Conservation (phyloP, 768 basidiomycete genomes). For the Infundibulicybe gibba region DNA sequence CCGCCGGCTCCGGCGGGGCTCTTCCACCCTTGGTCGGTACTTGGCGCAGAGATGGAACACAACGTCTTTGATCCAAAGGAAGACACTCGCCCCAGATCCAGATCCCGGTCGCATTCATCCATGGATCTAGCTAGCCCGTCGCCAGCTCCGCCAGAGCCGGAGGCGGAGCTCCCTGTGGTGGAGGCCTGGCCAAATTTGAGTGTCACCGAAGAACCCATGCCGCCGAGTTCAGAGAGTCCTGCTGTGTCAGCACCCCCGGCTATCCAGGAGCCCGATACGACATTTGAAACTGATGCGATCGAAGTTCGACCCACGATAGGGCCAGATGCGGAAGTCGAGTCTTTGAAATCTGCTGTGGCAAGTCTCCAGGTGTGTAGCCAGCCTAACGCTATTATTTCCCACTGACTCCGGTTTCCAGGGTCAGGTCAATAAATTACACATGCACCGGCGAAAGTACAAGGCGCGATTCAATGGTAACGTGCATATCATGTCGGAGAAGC, state of each 20-base stretch:
- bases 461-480: slow-evolving; percentile 37
- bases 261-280: no score
- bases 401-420: slow-evolving; percentile 14
- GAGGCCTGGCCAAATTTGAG: slow-evolving; percentile 35
- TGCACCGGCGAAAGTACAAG: slow-evolving; percentile 36
- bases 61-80: background rate
- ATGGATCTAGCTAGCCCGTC: slow-evolving; percentile 45
- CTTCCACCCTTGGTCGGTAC: background rate
- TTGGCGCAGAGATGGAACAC: background rate
- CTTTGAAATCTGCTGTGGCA: slow-evolving; percentile 7
- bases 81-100: slow-evolving; percentile 4
- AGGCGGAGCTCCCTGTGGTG: slow-evolving; percentile 18
- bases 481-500: slow-evolving; percentile 33
- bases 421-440: slow-evolving; percentile 34
- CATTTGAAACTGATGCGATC: background rate
- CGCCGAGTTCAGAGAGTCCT: no score
- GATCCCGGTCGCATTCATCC: slow-evolving; percentile 40
- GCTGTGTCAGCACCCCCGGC: no score
- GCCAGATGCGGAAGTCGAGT: slow-evolving; percentile 1
- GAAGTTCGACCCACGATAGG: no score
- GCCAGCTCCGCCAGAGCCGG: slow-evolving; percentile 12
- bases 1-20: background rate
- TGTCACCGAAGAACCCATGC: no score
- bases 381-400: background rate
- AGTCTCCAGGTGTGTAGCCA: slow-evolving; percentile 15